Evolutionary conservation across 169 alveolate genomes (phyloP).

Genomic region (Theileria luwenshuni): DNA sequence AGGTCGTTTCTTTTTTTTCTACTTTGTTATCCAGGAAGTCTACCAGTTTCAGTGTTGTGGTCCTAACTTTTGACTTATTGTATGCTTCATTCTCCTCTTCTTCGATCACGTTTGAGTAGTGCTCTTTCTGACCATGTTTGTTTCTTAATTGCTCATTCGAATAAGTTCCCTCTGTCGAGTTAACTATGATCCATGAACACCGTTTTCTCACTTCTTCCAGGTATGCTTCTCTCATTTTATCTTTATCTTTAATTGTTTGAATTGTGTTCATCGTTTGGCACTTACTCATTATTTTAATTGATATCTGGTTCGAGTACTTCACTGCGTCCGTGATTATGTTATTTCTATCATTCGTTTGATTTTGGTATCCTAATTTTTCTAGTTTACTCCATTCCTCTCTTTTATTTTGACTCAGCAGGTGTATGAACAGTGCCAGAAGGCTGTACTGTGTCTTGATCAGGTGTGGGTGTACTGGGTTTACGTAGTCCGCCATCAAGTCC

Average conservation of each 20-base stretch:
- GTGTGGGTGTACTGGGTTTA: constrained; percentile 30
- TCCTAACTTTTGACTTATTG: background rate
- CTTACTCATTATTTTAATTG: constrained; percentile 31
- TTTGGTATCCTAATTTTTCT: background rate
- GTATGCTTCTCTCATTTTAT: constrained; percentile 24
- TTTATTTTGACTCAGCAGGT: constrained; percentile 8
- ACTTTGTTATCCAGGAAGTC: background rate
- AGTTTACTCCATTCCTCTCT: background rate
- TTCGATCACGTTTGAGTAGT: background rate
- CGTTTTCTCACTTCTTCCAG: constrained; percentile 41
- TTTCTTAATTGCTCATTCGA: background rate
- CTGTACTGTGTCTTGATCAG: background rate
- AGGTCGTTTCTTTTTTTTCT: background rate
- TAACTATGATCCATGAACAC: constrained; percentile 47
- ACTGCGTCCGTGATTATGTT: background rate
- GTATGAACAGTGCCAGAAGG: constrained; percentile 45
- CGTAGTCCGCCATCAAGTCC: constrained; percentile 13
- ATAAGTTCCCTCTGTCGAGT: background rate
- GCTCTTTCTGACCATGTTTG: background rate
- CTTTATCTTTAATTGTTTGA: constrained; percentile 13
- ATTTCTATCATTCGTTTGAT: background rate
- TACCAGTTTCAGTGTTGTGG: constrained; percentile 3
- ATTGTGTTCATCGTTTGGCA: constrained; percentile 39
- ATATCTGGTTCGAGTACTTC: constrained; percentile 17
- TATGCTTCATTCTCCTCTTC: background rate